These are phyloP conservation scores for Kazachstania sp. DNA, from an alignment of 1,139 yeast species.

Conservation along the genomic window DNA sequence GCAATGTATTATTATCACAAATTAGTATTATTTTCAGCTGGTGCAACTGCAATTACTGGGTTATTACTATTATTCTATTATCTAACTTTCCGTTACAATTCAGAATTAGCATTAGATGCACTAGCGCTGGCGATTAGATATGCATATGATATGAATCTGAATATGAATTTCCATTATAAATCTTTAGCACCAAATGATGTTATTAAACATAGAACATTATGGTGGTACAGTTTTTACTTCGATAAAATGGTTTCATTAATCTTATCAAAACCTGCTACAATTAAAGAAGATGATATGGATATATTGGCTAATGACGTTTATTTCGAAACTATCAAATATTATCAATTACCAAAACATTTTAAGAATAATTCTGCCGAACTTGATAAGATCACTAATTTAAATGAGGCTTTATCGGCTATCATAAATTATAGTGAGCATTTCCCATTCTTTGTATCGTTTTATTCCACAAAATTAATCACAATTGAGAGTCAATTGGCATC, in stretches of 20 bases:
- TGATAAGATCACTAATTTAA: conserved; percentile 11
- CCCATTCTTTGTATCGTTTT: conserved; percentile 21
- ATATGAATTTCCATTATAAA: conserved; percentile 13
- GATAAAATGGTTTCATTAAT: conserved; percentile 21
- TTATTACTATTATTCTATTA: conserved; percentile 19
- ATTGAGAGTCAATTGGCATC: conserved; percentile 16
- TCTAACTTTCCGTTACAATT: conserved; percentile 15
- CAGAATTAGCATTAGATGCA: conserved; percentile 20
- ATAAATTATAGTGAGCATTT: conserved; percentile 16
- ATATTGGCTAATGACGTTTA: conserved; percentile 18
- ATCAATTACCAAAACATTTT: conserved; percentile 8
- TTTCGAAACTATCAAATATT: conserved; percentile 12
- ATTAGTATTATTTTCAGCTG: conserved; percentile 19
- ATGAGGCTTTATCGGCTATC: conserved; percentile 14
- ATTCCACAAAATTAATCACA: conserved; percentile 11
- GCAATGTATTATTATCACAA: conserved; percentile 24
- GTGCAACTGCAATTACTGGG: conserved; percentile 20
- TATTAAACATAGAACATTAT: conserved; percentile 15
- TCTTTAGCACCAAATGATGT: conserved; percentile 14
- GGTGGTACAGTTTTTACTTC: conserved; percentile 24
- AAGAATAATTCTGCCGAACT: conserved; percentile 10
- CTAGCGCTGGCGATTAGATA: conserved; percentile 21
- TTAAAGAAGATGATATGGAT: conserved; percentile 19
- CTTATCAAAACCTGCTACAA: conserved; percentile 18
- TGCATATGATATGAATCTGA: conserved; percentile 21